Base-by-base conservation (phyloP, 2,329 filamentous ascomycete species). In the Aureobasidium sp. region DNA sequence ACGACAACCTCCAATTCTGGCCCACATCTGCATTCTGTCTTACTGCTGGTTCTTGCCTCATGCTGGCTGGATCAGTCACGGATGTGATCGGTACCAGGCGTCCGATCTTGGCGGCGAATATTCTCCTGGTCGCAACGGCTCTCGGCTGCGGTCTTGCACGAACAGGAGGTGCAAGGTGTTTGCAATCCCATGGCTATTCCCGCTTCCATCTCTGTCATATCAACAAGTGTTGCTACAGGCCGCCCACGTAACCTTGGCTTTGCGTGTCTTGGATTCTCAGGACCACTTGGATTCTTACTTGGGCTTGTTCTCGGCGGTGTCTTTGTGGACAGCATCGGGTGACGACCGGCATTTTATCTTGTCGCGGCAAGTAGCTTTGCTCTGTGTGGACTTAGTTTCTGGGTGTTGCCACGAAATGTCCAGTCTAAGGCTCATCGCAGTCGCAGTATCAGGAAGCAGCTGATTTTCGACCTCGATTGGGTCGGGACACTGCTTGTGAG, bases 381-480 rank as follows among this genome's bases (percentile, higher is more conserved):
- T 7, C 68, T 79, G 5, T 33, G 31, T 33, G 72, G 77, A 15
- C 64, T 72, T 1, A 60, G 73, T 2, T 33, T 75, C 24, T 79
- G 72, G 68, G 70, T 68, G 27, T 64, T 77, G 67, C 64, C 79
- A 14, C 53, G 64, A 44, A 47, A 67, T 70, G n/a, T 66, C 67
- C 70, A n/a, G 19, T 48, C 63, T 3, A 39, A 70, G 12, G 67
- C 73, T 1, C 5, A 11, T 69, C 67, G 67, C 40, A 62, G 7
- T 40, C 31, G 31, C 31, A 33, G 63, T 22, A 66, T 42, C 27
- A 69, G 66, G 63, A 24, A 60, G 14, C 63, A 68, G 45, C 64
- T 79, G 29, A 68, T 64, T 29, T 71, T 66, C 0, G 78, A 82
- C 3, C 79, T 84, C 52, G 81, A 84, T 63, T 84, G 81, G 81